These are phyloP conservation scores for Kitagawia praeruptora DNA, from an alignment of 129 eudicot species.

Conservation along the genomic window DNA sequence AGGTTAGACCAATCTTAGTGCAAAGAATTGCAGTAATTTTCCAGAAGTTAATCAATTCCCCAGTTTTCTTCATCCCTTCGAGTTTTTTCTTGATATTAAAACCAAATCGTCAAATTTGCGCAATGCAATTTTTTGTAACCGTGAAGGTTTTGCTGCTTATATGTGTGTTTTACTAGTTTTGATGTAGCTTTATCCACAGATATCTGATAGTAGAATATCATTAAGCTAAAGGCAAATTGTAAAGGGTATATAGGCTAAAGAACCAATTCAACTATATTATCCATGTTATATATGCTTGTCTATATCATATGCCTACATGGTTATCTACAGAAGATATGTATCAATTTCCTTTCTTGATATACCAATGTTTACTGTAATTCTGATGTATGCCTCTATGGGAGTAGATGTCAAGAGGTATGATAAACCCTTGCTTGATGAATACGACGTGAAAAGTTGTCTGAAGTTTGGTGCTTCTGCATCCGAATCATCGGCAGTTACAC, in stretches of 20 bases:
- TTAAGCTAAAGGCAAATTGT: neutral
- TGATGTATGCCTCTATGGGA: neutral
- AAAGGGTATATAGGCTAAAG: neutral
- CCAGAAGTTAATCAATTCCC: neutral
- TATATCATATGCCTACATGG: neutral
- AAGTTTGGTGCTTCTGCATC: neutral
- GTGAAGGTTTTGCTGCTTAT: neutral
- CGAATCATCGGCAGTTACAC: too few relatives aligned
- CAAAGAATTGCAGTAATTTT: neutral
- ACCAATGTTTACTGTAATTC: neutral
- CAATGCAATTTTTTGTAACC: neutral
- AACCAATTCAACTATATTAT: neutral
- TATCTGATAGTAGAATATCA: neutral
- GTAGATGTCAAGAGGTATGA: constrained; percentile 1
- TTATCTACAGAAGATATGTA: neutral
- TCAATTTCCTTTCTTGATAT: neutral
- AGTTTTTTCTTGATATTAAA: neutral
- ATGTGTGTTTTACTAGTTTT: neutral
- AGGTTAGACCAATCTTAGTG: constrained; percentile 32
- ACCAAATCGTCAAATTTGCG: neutral
- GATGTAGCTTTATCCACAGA: neutral
- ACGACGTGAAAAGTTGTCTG: neutral
- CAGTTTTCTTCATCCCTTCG: neutral
- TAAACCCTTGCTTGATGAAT: neutral
- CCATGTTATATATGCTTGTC: neutral